Base-by-base conservation (phyloP, 2,329 filamentous ascomycete genomes). In the Botryotinia globosa region DNA sequence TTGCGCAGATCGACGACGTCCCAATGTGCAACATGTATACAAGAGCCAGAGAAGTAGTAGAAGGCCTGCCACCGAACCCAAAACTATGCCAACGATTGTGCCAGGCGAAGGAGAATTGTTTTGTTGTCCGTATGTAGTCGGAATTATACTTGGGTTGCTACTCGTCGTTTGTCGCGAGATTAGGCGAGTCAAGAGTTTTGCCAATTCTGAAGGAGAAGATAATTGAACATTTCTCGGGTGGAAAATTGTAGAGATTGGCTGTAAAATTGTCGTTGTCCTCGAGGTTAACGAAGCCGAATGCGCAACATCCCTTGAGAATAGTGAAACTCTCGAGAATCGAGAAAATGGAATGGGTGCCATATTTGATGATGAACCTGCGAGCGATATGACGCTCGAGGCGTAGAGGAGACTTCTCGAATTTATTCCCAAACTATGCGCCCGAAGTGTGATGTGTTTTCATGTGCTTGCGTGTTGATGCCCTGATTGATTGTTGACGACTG, bases 11-110 rank as follows among this genome's bases (percentile, higher is more conserved):
- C 39, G 34, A 66, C 12, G 75, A 65, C 16, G 76, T 74, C 39
- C 76, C 74, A 61, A 70, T 12, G 25, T 78, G 69, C 77, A 39
- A 73, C 78, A 80, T 5, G 77, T 80, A 78, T 82, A 86, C 37
- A 87, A 78, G 7, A 88, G 81, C 84, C 85, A 87, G 48, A 86
- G 80, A 44, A 88, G 74, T 9, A 88, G 80, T 37, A 88, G 80
- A 80, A 88, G 87, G 64, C 85, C 87, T 10, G 81, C 83, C 34
- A 88, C 84, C 72, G 83, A 84, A 74, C 87, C 87, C 39, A 88
- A 82, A 9, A 87, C 86, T 73, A 91, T 90, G 71, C 89, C 89
- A 16, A 85, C 88, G 1, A 91, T 85, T 56, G 85, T 85, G 71
- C 87, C 89, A 0, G 89, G 85, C 0, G 83, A 64, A 0, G 88